Evolutionary conservation across 495 filamentous ascomycete genomes (phyloP), one percentile per base, ranked within the genome.

Genomic region (Penicillium desertorum): DNA sequence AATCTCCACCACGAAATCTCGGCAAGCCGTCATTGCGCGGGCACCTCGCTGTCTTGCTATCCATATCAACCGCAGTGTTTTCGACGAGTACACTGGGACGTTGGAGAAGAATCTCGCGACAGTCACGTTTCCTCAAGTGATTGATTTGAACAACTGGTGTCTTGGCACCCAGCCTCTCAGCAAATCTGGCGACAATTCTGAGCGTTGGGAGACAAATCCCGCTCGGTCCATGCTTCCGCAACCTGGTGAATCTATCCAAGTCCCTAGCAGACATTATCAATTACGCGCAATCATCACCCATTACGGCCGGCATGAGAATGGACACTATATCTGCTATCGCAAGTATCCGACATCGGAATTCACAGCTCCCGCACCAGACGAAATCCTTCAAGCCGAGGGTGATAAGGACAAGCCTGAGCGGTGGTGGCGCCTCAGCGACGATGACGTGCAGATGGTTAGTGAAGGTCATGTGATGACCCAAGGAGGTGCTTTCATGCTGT

Each of bases 401-500:
- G 72, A 71, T 27, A 64, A 75, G 45, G 72, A 80, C 32, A 73
- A 65, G 45, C 30, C 63, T 1, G 70, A 79, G 37, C 70, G 79
- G 19, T 96, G 92, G 92, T 96, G 88, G 84, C 77, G 87, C 12
- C 74, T 96, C 16, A 96, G 91, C 68, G 92, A 96, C 65, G 88
- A 95, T 44, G 84, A 88, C 54, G 91, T 96, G 9, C 80, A 74
- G 57, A 80, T 81, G 60, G 90, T 91, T 51, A 79, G 80, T 19
- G 92, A 96, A 71, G 76, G 81, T 12, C 79, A 79, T 32, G 92
- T 94, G 0, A 79, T 96, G 51, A 76, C 72, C 2, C 89, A 93
- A 62, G 83, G 86, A n/a, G 91, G 88, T 14, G 93, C 88, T 1
- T 98, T 97, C 64, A 97, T 98, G 93, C 79, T 98, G 9, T 97